Base-by-base conservation (phyloP, 2,329 filamentous ascomycete genomes). In the Tolypocladium tundrense region DNA sequence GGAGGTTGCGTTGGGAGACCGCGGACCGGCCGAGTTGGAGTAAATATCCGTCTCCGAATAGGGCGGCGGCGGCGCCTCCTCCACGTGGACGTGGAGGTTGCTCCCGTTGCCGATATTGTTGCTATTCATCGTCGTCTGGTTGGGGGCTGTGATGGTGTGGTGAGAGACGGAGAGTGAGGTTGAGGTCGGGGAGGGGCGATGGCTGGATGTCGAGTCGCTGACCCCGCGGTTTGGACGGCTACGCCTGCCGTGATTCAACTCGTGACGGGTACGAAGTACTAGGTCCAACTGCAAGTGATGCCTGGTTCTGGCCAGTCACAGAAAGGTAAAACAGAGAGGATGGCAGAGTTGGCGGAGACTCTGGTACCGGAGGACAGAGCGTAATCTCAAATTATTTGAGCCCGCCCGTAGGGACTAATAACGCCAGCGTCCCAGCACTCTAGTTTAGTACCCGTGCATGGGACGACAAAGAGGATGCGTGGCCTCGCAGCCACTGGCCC, bases 21-120 rank as follows among this genome's bases (percentile, higher is more conserved):
- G 64, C 58, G 57, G 60, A 57, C 63, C 64, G 37, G 71, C 72
- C 4, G 77, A 69, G 54, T 65, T 72, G 16, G 79, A 82, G 69
- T 77, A 81, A 42, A 81, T 75, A 66, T 84, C 81, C 19, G 79
- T 83, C 67, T 82, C 81, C 43, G 77, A 77, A 63, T 85, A 85
- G 7, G 82, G 82, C 5, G 81, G 80, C 48, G 81, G 81, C 24
- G 81, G 79, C 9, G 69, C 66, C 59, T 79, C 73, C 57, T 75
- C 69, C 13, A 54, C 60, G 19, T 58, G 60, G 57, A 64, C 57
- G 56, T 54, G 60, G 45, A 62, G 62, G 48, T 58, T 62, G 59
- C 58, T 60, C 37, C 52, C 54, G 56, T 48, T 51, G 55, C 52
- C 54, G 56, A 51, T 57, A 45, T 59, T 56, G 37, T 59, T 62